Base-by-base conservation (phyloP, 306 rosid genomes). In the Quercus berberidifolia region DNA sequence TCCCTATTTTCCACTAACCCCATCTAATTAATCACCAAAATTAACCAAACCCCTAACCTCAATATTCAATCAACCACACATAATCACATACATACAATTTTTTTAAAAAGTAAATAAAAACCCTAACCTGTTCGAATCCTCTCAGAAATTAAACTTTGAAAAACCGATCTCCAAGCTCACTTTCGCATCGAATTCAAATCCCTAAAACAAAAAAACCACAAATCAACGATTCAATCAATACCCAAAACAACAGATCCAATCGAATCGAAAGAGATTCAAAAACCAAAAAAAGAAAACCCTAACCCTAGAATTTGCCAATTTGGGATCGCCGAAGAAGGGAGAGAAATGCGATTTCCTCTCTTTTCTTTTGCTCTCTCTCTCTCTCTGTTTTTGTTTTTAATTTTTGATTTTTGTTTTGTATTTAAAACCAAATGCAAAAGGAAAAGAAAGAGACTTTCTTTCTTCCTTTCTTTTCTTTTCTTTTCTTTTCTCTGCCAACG, bases 131-230 rank as follows among this genome's bases (percentile, higher is more conserved):
- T 30, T 28, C 51, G 72, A 79, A 85, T 64, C 52, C 55, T 23
- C 72, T 10, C 73, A 78, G 76, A 89, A 87, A 75, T 57, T 79
- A 87, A 87, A 83, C 89, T 77, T 78, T 25, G 57, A 5, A 65
- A 68, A 68, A 71, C 77, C 82, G 90, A 87, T 88, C 86, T 83
- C 81, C 15, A 78, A 83, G 86, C 85, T 87, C 88, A 87, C 76
- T 76, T 82, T 82, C 91, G 91, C 85, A 91, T 90, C 83, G 83
- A 70, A 83, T 63, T 52, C 69, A 49, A 85, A 78, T 33, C 87
- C 85, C 77, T 81, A 33, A 71, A 60, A 60, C 46, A 70, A 31
- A 71, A n/a, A 74, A 59, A 4, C 12, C 57, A 59, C 3, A 73
- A 28, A 60, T 0, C 35, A 80, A 58, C 46, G 12, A 80, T 28